phyloP scores from a whole-genome alignment of 306 rosid genomes.

The Quercus aquifolioides region DNA sequence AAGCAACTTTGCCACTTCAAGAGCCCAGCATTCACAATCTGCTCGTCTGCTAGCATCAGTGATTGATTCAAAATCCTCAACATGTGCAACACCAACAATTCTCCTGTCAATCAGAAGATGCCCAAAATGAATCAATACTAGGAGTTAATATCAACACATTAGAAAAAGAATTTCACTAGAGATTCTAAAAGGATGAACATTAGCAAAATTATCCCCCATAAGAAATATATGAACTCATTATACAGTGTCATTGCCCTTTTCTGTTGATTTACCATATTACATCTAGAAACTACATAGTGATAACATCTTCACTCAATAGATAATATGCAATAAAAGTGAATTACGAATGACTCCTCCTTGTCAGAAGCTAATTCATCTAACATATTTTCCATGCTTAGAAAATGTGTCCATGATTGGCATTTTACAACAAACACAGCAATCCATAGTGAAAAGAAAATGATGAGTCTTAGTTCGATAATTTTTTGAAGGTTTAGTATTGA shows the following conservation, averaged over 20 bases:
- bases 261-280: background rate
- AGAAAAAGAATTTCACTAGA: background rate
- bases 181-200: background rate
- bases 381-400: background rate
- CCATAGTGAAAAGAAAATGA: background rate
- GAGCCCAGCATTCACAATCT: constrained; percentile 65
- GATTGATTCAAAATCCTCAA: constrained; percentile 84
- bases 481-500: too few species aligned
- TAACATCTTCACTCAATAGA: background rate
- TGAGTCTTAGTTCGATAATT: background rate
- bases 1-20: constrained; percentile 59
- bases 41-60: constrained; percentile 62
- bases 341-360: too few species aligned
- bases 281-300: background rate
- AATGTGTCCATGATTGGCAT: background rate
- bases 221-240: background rate
- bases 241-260: background rate
- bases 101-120: constrained; percentile 52
- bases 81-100: constrained; percentile 88
- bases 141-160: background rate
- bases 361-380: too few species aligned
- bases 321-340: background rate
- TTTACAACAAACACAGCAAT: background rate
- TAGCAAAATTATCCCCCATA: background rate
- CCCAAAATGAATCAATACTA: background rate